phyloP scores from a whole-genome alignment of 371 early-diverging fungal genomes.

The Nematocida sp. region DNA sequence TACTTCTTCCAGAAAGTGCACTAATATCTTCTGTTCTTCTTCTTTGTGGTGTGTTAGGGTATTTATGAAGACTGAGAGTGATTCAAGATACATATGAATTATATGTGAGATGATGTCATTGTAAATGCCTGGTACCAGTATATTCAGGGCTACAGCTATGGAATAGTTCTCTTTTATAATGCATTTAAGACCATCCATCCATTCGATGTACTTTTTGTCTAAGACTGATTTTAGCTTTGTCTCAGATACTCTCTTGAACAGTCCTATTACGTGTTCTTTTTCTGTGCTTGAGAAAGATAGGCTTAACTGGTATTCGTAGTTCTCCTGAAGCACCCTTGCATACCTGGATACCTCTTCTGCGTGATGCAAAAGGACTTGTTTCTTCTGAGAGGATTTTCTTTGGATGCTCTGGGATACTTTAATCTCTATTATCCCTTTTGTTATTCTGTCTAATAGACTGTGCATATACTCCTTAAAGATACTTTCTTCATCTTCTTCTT shows the following conservation, averaged over 20 bases:
- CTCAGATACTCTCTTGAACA: conserved; percentile 1
- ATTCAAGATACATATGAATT: conserved; percentile 12
- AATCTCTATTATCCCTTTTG: conserved; percentile 31
- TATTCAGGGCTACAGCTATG: conserved; percentile 12
- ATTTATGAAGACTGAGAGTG: conserved; percentile 13
- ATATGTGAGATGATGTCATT: not conserved
- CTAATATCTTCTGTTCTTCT: conserved; percentile 38
- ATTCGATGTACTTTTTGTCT: conserved; percentile 18
- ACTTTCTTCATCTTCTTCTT: conserved; percentile 22
- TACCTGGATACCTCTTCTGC: conserved; percentile 42
- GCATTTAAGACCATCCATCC: conserved; percentile 13
- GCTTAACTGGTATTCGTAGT: conserved; percentile 15
- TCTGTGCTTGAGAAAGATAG: not conserved
- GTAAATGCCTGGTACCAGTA: conserved; percentile 9
- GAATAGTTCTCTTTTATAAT: conserved; percentile 33
- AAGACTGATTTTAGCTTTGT: not conserved
- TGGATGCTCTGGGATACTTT: conserved; percentile 57
- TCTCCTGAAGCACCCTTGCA: conserved; percentile 19
- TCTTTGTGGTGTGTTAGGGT: conserved; percentile 3
- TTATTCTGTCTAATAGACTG: conserved; percentile 28
- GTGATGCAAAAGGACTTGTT: conserved; percentile 58
- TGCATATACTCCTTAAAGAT: conserved; percentile 4
- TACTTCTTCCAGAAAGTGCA: conserved; percentile 37
- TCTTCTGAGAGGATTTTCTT: conserved; percentile 54
- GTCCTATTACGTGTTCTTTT: not conserved